Conservation (phyloP, 306 rosid species). For the Glycine latifolia region DNA sequence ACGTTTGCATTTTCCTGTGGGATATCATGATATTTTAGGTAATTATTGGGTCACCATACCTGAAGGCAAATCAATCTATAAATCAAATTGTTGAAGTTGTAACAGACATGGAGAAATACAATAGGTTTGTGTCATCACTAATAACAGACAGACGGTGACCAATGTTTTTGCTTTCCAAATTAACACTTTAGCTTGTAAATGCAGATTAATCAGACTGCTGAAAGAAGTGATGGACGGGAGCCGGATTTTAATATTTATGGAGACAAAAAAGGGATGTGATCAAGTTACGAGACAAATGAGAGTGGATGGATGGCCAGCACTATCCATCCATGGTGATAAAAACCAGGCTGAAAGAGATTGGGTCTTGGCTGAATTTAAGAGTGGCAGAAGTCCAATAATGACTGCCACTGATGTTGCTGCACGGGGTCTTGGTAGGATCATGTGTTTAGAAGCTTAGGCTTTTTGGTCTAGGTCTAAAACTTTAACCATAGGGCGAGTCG, state of each 20-base stretch:
- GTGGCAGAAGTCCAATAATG: constrained; percentile 97
- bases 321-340: constrained; percentile 98
- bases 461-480: constrained; percentile 59
- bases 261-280: constrained; percentile 95
- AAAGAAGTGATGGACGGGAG: constrained; percentile 78
- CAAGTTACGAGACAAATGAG: constrained; percentile 91
- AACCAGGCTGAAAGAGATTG: constrained; percentile 96
- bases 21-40: constrained; percentile 56
- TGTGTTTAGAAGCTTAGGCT: constrained; percentile 72
- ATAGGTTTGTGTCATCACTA: constrained; percentile 67
- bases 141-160: background rate
- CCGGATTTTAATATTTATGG: constrained; percentile 84
- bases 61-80: constrained; percentile 94
- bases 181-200: constrained; percentile 41
- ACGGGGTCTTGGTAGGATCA: constrained; percentile 99
- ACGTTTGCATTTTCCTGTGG: constrained; percentile 16
- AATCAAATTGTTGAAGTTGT: constrained; percentile 87
- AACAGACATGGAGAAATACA: constrained; percentile 79
- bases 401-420: constrained; percentile 99
- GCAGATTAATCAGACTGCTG: constrained; percentile 85
- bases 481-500: constrained; percentile 67
- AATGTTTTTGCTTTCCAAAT: constrained; percentile 30
- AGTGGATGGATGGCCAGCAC: constrained; percentile 98
- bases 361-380: constrained; percentile 98
- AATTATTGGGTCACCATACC: constrained; percentile 77